Conservation (phyloP, 164 flowering plant genomes). For the Vitis labrusca region DNA sequence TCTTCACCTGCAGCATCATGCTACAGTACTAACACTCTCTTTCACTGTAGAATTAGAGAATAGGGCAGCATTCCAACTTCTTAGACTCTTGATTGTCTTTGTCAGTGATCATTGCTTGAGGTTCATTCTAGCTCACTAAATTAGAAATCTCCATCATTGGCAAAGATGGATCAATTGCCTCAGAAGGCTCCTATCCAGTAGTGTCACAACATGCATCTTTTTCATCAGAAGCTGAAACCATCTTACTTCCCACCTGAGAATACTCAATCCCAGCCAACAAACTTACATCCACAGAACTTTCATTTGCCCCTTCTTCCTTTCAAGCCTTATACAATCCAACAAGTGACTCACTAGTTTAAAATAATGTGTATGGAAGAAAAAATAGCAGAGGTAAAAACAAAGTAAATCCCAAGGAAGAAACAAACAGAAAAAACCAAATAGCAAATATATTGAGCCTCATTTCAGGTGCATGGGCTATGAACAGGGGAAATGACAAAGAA, state of each 20-base stretch:
- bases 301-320: not conserved
- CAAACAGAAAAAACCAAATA: no score
- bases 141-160: conserved; percentile 5
- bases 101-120: conserved; percentile 11
- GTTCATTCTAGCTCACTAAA: conserved; percentile 14
- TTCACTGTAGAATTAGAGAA: conserved; percentile 9
- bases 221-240: conserved; percentile 6
- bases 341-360: no score
- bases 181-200: not conserved
- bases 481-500: no score
- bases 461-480: no score
- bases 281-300: conserved; percentile 10
- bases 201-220: conserved; percentile 9
- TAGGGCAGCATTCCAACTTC: conserved; percentile 13
- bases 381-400: no score
- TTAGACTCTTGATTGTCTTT: conserved; percentile 16
- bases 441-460: no score
- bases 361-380: no score
- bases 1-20: conserved; percentile 81
- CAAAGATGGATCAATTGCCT: conserved; percentile 7
- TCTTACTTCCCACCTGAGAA: conserved; percentile 4
- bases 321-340: no score
- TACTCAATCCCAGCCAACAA: conserved; percentile 2
- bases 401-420: no score
- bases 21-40: conserved; percentile 18